phyloP scores from a whole-genome alignment of 2,329 filamentous ascomycete genomes.

The Aspergillus sp. region DNA sequence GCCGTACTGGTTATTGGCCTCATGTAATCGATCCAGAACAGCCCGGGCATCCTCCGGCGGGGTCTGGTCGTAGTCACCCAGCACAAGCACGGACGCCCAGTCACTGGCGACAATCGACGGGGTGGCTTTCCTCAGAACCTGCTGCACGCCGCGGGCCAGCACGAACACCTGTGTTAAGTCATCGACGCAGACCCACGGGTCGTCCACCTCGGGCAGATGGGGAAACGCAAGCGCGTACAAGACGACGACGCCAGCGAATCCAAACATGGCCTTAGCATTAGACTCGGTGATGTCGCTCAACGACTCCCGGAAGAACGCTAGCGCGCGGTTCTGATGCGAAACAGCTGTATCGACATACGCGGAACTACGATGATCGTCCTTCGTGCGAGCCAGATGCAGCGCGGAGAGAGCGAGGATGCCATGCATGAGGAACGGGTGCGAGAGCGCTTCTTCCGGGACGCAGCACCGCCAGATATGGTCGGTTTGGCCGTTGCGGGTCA shows the following conservation, averaged over 20 bases:
- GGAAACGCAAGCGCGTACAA: conserved; percentile 41
- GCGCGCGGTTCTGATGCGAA: conserved; percentile 34
- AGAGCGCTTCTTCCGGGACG: conserved; percentile 35
- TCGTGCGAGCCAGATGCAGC: conserved; percentile 34
- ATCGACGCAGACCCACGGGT: conserved; percentile 30
- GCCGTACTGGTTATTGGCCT: conserved; percentile 27
- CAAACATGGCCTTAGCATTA: conserved; percentile 44
- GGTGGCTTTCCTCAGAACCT: conserved; percentile 29
- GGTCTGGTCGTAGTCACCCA: conserved; percentile 21
- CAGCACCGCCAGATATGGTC: conserved; percentile 34
- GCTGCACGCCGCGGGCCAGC: conserved; percentile 35
- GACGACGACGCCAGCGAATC: conserved; percentile 37
- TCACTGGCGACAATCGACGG: conserved; percentile 24
- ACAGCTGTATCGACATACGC: conserved; percentile 38
- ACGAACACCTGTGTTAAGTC: conserved; percentile 35
- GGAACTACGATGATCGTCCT: conserved; percentile 21
- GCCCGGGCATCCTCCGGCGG: conserved; percentile 21
- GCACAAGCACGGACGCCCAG: conserved; percentile 29
- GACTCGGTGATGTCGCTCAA: conserved; percentile 32
- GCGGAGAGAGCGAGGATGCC: conserved; percentile 36
- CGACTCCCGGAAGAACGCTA: conserved; percentile 35
- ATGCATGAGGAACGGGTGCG: conserved; percentile 37
- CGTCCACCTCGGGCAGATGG: conserved; percentile 24
- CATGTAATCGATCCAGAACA: conserved; percentile 23
- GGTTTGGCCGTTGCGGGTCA: conserved; percentile 29